Base-by-base conservation (phyloP, 345 rosid species). In the Eucalyptus leucophloia region DNA sequence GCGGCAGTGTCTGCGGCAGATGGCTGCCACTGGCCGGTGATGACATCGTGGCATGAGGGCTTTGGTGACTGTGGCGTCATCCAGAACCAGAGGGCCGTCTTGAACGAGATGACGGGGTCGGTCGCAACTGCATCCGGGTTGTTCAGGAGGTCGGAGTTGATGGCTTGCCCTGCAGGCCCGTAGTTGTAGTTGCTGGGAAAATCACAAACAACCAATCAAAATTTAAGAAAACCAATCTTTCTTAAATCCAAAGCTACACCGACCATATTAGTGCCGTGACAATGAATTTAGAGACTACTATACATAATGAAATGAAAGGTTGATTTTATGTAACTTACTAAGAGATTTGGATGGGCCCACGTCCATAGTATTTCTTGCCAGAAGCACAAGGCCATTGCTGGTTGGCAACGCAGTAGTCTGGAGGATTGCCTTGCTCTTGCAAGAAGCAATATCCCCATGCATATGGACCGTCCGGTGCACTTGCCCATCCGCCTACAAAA, bases 21-120 rank as follows among this genome's bases (percentile, higher is more conserved):
- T 0, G 89, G 91, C 26, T 26, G 30, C 87, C 89, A 90, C 50
- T 58, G 87, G 65, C 91, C 67, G 7, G 88, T 88, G 87, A 90
- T 28, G 9, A 90, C 91, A 65, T 62, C 81, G 37, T 90, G 91
- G 91, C 89, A 83, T 1, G 91, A 90, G 24, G 91, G 91, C 67
- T 90, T 90, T 8, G 89, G 91, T 4, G 89, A 83, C 85, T 90
- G 91, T 1, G 89, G 89, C 3, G 91, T 90, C 91, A 90, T 90
- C 91, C 91, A 90, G 89, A 90, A 90, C 91, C 89, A 90, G 17
- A 90, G 54, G 42, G 91, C 91, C 4, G 91, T 90, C 89, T 90
- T 87, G 91, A 90, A 90, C 0, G 91, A 90, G 28, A 90, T 80
- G 54, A 49, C 58, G 1, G 89, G 87, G 82, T 90, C 88, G 2